Conservation (phyloP, 1,284 basidiomycete genomes). For the Schizopora paradoxa region DNA sequence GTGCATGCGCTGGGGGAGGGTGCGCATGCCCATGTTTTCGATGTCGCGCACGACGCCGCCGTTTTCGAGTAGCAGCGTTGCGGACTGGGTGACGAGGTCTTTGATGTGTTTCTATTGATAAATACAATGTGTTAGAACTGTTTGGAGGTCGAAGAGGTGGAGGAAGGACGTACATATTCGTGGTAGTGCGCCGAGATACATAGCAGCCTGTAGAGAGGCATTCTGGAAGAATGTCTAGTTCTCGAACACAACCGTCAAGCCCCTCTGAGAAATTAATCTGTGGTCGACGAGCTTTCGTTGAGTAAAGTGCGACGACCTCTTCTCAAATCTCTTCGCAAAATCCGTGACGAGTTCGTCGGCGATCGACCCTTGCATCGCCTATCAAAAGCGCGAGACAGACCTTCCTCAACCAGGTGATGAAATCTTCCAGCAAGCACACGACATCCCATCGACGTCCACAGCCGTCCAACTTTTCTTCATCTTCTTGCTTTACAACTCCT, state of each 20-base stretch:
- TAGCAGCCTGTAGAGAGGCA: constrained; percentile 81
- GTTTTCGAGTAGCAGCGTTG: constrained; percentile 66
- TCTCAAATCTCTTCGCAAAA: too few species aligned
- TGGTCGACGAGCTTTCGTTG: too few species aligned
- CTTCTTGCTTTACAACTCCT: neutral
- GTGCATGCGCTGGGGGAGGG: constrained; percentile 74
- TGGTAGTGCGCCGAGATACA: constrained; percentile 71
- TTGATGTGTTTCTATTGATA: constrained; percentile 63
- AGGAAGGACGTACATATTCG: constrained; percentile 54
- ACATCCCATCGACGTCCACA: constrained; percentile 1
- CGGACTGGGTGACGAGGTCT: constrained; percentile 69
- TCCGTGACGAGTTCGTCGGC: too few species aligned
- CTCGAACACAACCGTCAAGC: neutral
- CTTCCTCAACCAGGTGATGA: neutral
- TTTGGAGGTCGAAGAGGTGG: neutral
- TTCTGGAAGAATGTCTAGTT: constrained; percentile 26
- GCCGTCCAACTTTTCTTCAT: neutral
- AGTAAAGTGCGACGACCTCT: too few species aligned
- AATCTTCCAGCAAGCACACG: neutral
- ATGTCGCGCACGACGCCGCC: constrained; percentile 81
- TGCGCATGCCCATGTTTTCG: constrained; percentile 68
- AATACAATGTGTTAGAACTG: neutral
- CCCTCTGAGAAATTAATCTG: too few species aligned
- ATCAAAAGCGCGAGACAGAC: too few species aligned
- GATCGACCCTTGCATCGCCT: too few species aligned